Evolutionary conservation across 2,329 filamentous ascomycete species (phyloP), one percentile per base, ranked within the genome.

Genomic region (Clarireedia hainanense): DNA sequence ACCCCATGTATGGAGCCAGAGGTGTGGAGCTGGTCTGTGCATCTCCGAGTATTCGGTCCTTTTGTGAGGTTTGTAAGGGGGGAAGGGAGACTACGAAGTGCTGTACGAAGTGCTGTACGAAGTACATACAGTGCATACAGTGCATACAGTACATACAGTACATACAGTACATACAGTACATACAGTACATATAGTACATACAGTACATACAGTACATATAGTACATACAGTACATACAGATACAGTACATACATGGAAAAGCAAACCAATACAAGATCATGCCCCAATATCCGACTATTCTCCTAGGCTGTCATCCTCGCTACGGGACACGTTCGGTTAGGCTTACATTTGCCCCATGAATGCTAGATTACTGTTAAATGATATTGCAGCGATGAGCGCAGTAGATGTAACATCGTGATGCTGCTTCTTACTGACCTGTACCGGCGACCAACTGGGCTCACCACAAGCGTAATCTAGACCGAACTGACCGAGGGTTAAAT

Each of bases 1-100:
- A 52, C 50, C 50, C 50, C 50, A 47, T 52, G 50, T 52, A 34
- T 34, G 30, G 30, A 34, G 40, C n/a, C 6, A 23, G n/a, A 46
- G n/a, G 23, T 36, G 15, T 48, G 23, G n/a, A 7, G 14, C 14
- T 47, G 43, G 30, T 47, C 50, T 26, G 50, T 52, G 42, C 42
- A 5, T 23, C 45, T 34, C 43, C 24, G 36, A 50, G 52, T 54
- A 54, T 49, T 54, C 52, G 52, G 52, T 50, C 52, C 52, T 47
- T 54, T 42, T 54, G 23, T 30, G n/a, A 9, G 45, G 52, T 54
- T 42, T 54, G 23, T 30, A 24, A 9, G 45, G 52, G 24, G 39
- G 15, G 15, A n/a, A 43, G 37, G 15, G 12, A 43, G 37, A 43
- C 52, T 50, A 43, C n/a, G 23, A 20, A 20, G 20, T 20, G 20